A percentile compares a stretch with the other conserved stretches of the same genome.
Conservation (phyloP, 1,284 basidiomycete genomes). For the Phellopilus nigrolimitatus region DNA sequence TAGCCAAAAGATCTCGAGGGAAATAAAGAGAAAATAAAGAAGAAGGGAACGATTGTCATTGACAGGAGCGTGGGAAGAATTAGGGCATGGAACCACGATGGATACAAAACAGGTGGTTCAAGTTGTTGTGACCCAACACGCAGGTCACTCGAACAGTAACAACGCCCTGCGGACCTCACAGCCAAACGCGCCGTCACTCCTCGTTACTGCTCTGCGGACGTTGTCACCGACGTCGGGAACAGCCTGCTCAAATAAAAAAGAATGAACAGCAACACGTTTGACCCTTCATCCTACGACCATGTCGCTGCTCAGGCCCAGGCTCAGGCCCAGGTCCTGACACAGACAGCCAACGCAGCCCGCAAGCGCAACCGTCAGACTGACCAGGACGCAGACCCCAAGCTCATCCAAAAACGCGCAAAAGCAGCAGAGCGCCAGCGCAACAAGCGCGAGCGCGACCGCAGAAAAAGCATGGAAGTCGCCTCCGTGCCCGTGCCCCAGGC, state of each 20-base stretch:
- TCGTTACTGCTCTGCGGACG: not conserved
- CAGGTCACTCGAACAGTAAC: not conserved
- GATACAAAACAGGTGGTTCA: too few species aligned
- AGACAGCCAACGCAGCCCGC: not conserved
- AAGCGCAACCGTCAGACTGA: conserved; percentile 13
- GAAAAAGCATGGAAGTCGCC: conserved; percentile 29
- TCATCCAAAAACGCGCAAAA: conserved; percentile 61
- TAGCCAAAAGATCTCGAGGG: not conserved
- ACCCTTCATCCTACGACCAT: conserved; percentile 7
- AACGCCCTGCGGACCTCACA: not conserved
- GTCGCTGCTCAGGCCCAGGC: conserved; percentile 2
- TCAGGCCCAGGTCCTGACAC: not conserved
- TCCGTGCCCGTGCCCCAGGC: conserved; percentile 25
- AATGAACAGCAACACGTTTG: conserved; percentile 6
- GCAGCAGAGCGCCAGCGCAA: conserved; percentile 74
- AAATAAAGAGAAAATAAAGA: not conserved
- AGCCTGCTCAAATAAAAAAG: not conserved
- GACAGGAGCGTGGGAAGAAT: not conserved
- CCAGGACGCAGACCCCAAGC: conserved; percentile 14
- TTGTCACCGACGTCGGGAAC: not conserved
- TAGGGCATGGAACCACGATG: not conserved
- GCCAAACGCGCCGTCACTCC: too few species aligned
- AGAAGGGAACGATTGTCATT: not conserved
- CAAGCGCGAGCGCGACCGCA: conserved; percentile 66
- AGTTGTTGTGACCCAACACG: not conserved